Percentiles rank a stretch among this genome's conserved stretches.
Conservation (phyloP, 345 rosid genomes). For the Euphorbia peplus region DNA sequence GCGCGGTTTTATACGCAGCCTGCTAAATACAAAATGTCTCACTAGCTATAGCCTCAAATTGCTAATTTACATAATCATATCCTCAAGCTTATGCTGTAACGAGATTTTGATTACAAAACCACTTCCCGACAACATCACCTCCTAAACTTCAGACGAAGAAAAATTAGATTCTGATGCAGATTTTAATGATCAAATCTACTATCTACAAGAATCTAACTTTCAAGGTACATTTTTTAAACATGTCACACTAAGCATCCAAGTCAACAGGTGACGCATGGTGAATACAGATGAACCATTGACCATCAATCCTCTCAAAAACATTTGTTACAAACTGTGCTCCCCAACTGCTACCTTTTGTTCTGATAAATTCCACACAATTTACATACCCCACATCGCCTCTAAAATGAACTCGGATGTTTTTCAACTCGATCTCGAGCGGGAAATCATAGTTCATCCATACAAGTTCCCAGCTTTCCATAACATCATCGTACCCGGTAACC, state of each 20-base stretch:
- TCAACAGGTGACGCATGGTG: conserved; percentile 94
- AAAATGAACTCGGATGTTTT: conserved; percentile 64
- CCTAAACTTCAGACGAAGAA: background rate
- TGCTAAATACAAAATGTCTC: no score
- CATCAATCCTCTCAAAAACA: conserved; percentile 77
- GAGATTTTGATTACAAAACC: background rate
- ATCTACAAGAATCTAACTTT: background rate
- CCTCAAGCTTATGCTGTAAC: background rate
- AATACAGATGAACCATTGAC: conserved; percentile 69
- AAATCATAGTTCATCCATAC: conserved; percentile 90
- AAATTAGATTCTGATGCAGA: background rate
- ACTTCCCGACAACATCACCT: background rate
- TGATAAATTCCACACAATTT: conserved; percentile 75
- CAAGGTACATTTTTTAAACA: background rate
- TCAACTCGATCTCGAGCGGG: conserved; percentile 71
- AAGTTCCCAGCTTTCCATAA: conserved; percentile 92
- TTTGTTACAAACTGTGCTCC: conserved; percentile 90
- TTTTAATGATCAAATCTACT: background rate
- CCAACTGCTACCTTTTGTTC: conserved; percentile 89
- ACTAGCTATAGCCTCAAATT: no score
- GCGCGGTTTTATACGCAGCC: no score
- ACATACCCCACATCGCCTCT: conserved; percentile 76
- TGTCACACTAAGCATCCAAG: conserved; percentile 10
- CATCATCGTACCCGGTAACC: conserved; percentile 65
- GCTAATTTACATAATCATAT: no score